These are phyloP conservation scores for Fusarium temperatum DNA, from an alignment of 2,329 filamentous ascomycete genomes.

Conservation along the genomic window DNA sequence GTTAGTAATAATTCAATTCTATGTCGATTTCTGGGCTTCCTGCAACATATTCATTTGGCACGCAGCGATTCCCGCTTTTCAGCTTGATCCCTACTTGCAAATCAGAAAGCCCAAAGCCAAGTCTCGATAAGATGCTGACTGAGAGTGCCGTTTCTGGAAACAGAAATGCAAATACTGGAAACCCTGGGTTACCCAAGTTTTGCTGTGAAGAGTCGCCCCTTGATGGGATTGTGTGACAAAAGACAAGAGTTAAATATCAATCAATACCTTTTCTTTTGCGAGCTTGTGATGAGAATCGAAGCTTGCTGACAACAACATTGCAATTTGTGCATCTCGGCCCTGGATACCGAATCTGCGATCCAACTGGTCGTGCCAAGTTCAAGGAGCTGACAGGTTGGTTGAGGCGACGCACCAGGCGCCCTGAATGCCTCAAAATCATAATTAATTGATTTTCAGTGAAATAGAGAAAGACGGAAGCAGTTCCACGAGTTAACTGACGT, in stretches of 20 bases:
- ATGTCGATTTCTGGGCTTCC: neutral
- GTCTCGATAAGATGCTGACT: neutral
- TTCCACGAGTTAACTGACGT: constrained; percentile 13
- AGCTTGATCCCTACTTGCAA: neutral
- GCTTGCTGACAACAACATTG: constrained; percentile 14
- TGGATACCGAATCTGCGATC: constrained; percentile 26
- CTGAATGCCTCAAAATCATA: constrained; percentile 41
- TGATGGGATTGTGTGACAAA: neutral
- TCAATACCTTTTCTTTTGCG: constrained; percentile 42
- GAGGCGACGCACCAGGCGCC: constrained; percentile 42
- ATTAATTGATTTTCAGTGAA: constrained; percentile 1
- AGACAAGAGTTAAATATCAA: constrained; percentile 8
- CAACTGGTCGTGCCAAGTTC: constrained; percentile 29
- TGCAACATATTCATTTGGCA: neutral
- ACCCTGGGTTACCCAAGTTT: neutral
- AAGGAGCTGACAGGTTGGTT: constrained; percentile 24
- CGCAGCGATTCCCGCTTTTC: neutral
- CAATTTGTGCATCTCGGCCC: constrained; percentile 23
- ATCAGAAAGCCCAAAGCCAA: neutral
- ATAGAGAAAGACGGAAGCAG: neutral
- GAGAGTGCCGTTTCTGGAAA: neutral
- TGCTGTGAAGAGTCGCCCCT: neutral
- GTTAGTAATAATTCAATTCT: constrained; percentile 11
- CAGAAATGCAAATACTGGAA: neutral
- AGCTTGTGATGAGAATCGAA: constrained; percentile 45